Conservation (phyloP, 2,329 filamentous ascomycete genomes). For the Verticillium nubilum region DNA sequence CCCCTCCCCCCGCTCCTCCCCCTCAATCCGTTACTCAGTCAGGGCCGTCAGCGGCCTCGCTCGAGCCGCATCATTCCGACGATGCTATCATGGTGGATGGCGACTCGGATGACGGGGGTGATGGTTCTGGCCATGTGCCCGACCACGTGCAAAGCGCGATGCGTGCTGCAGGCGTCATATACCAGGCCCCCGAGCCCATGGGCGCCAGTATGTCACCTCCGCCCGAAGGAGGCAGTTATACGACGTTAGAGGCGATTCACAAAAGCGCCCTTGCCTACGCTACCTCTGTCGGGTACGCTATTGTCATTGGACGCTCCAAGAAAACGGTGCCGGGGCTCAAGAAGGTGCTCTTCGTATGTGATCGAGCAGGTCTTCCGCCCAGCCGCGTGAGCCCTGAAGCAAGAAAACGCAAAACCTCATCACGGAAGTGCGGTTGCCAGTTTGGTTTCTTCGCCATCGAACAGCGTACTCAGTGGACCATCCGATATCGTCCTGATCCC, state of each 20-base stretch:
- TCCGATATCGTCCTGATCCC: constrained; percentile 57
- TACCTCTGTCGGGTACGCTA: constrained; percentile 61
- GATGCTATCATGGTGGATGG: constrained; percentile 51
- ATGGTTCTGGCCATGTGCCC: neutral
- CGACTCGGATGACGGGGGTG: constrained; percentile 28
- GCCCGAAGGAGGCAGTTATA: constrained; percentile 58
- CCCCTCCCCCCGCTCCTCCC: constrained; percentile 15
- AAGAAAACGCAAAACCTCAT: constrained; percentile 61
- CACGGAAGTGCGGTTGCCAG: constrained; percentile 63
- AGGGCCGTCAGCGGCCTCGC: constrained; percentile 21
- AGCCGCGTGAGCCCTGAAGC: constrained; percentile 58
- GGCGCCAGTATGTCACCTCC: constrained; percentile 57
- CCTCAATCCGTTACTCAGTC: constrained; percentile 7
- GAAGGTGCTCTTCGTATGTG: constrained; percentile 63
- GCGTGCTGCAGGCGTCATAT: neutral
- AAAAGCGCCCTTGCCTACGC: constrained; percentile 60
- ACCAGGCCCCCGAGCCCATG: constrained; percentile 47
- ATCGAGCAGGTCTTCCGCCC: constrained; percentile 58
- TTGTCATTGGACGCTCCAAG: constrained; percentile 63
- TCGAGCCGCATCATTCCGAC: constrained; percentile 29
- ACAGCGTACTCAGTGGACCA: constrained; percentile 61
- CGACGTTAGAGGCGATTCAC: constrained; percentile 59
- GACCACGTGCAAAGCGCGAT: neutral
- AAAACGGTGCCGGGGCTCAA: constrained; percentile 63
- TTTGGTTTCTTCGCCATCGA: constrained; percentile 68